These are phyloP conservation scores for Trifolium pratense DNA, from an alignment of 306 rosid genomes.

Conservation along the genomic window DNA sequence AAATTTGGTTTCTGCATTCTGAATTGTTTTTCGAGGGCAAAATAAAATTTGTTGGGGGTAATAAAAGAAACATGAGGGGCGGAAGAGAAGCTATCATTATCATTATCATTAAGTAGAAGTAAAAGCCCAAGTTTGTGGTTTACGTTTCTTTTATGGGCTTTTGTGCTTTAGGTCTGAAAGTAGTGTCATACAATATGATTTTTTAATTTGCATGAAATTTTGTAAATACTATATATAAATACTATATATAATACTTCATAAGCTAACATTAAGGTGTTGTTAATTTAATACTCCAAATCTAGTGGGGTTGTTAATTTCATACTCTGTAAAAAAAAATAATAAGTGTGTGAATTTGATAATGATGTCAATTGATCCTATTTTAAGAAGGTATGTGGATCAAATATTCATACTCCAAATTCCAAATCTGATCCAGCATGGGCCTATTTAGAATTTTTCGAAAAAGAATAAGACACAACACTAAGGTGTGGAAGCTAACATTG, in stretches of 20 bases:
- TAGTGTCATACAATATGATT: not conserved
- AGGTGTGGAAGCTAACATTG: slow-evolving; percentile 40
- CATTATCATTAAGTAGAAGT: no score
- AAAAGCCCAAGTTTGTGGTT: no score
- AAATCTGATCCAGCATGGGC: slow-evolving; percentile 7
- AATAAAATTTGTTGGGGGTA: no score
- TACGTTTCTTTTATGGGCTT: no score
- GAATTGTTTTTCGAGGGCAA: no score
- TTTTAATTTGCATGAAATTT: not conserved
- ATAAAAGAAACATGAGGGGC: no score
- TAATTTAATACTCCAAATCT: no score
- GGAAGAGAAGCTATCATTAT: no score
- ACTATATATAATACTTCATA: not conserved
- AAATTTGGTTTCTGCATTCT: no score
- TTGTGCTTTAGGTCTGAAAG: no score
- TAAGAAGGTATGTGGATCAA: not conserved
- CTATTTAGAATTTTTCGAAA: slow-evolving; percentile 4
- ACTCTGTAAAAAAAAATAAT: not conserved
- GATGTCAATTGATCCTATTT: not conserved
- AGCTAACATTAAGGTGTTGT: no score
- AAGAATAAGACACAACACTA: slow-evolving; percentile 31
- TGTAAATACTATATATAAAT: not conserved
- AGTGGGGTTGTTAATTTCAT: not conserved
- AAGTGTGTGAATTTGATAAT: not conserved
- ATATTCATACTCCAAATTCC: not conserved